A percentile compares a stretch with the other conserved stretches of the same genome.
Evolutionary conservation across 768 basidiomycete genomes (phyloP).

Genomic region (Clitopilus hobsonii): DNA sequence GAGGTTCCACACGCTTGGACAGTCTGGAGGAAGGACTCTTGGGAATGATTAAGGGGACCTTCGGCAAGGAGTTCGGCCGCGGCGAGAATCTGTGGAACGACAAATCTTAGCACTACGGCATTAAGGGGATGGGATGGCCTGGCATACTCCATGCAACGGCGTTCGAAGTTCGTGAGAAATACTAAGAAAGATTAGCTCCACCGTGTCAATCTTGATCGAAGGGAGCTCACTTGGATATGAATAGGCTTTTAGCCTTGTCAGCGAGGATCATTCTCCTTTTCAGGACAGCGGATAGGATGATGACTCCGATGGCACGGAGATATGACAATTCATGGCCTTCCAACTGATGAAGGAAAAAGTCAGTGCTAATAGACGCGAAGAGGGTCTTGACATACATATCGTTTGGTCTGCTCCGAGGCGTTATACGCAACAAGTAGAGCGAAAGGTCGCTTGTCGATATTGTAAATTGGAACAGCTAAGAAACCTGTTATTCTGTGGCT

Average conservation of each 20-base stretch:
- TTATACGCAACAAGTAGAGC: slow-evolving; percentile 91
- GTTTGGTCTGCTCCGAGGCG: slow-evolving; percentile 71
- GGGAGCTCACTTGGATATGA: slow-evolving; percentile 77
- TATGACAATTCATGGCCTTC: slow-evolving; percentile 92
- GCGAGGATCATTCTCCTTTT: slow-evolving; percentile 92
- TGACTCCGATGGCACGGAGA: slow-evolving; percentile 88
- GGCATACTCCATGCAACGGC: slow-evolving; percentile 79
- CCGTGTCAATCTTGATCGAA: background rate
- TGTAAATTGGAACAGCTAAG: slow-evolving; percentile 85
- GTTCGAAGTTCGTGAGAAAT: slow-evolving; percentile 91
- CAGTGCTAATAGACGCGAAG: background rate
- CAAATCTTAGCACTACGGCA: slow-evolving; percentile 6
- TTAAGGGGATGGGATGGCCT: background rate
- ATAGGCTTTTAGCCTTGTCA: slow-evolving; percentile 89
- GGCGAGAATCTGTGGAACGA: slow-evolving; percentile 63
- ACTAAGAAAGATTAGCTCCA: slow-evolving; percentile 29
- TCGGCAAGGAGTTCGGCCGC: slow-evolving; percentile 90
- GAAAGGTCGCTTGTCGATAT: slow-evolving; percentile 89
- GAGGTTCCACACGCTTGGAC: slow-evolving; percentile 96
- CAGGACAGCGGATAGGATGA: slow-evolving; percentile 88
- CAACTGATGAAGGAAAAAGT: slow-evolving; percentile 38
- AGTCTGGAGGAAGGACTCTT: slow-evolving; percentile 84
- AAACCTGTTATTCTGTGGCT: too few species aligned
- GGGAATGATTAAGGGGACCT: slow-evolving; percentile 75
- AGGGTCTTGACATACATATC: slow-evolving; percentile 53